phyloP scores from a whole-genome alignment of 371 early-diverging fungal species.

The Parasitella parasitica region DNA sequence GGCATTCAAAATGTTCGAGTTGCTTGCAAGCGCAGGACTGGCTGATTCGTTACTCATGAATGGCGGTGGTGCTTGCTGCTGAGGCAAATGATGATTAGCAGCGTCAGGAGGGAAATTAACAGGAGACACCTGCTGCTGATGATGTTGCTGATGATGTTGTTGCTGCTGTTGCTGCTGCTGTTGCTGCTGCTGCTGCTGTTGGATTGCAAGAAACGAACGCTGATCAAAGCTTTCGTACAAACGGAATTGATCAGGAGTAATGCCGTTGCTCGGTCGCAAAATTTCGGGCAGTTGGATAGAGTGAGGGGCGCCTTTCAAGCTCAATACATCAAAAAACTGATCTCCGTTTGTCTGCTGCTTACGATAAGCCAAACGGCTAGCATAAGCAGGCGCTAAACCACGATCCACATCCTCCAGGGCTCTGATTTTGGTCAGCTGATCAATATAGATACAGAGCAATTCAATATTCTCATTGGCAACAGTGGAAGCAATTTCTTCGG shows the following conservation, averaged over 20 bases:
- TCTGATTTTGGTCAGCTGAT: slow-evolving; percentile 88
- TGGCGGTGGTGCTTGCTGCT: neutral
- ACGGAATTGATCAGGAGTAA: slow-evolving; percentile 66
- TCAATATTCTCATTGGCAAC: slow-evolving; percentile 90
- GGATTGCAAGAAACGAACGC: slow-evolving; percentile 13
- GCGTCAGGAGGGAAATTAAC: slow-evolving; percentile 36
- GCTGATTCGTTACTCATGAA: slow-evolving; percentile 20
- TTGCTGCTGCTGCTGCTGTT: slow-evolving; percentile 21
- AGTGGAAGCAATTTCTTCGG: slow-evolving; percentile 79
- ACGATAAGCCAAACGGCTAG: slow-evolving; percentile 76
- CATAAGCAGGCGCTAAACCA: slow-evolving; percentile 65
- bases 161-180: slow-evolving; percentile 6
- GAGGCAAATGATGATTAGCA: neutral
- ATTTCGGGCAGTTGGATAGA: slow-evolving; percentile 83
- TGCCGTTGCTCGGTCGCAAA: slow-evolving; percentile 72
- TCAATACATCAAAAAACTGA: slow-evolving; percentile 81
- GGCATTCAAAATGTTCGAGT: slow-evolving; percentile 48
- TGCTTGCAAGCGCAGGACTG: slow-evolving; percentile 6
- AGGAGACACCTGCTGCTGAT: slow-evolving; percentile 19
- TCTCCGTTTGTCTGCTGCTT: slow-evolving; percentile 68
- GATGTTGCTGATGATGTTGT: slow-evolving; percentile 6
- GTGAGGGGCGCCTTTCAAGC: slow-evolving; percentile 70
- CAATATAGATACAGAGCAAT: slow-evolving; percentile 85
- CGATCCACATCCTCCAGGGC: slow-evolving; percentile 86
- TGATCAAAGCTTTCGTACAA: slow-evolving; percentile 26